A percentile compares a stretch with the other conserved stretches of the same genome.
phyloP scores from a whole-genome alignment of 805 yeast species.

The Candida fluviatilis region DNA sequence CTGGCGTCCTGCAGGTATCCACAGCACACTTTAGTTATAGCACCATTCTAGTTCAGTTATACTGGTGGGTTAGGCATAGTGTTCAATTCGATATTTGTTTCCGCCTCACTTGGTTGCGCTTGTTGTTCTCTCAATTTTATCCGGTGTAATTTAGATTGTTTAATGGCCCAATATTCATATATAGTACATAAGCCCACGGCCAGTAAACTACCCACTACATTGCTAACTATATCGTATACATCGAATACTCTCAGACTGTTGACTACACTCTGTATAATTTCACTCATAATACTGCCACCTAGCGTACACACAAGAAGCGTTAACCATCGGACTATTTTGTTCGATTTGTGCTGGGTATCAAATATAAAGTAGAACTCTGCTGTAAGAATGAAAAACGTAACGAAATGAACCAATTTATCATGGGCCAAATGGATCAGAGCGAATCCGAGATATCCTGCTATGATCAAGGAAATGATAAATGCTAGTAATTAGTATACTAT shows the following conservation, averaged over 20 bases:
- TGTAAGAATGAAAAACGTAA: constrained; percentile 44
- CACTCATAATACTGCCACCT: constrained; percentile 47
- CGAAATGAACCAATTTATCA: constrained; percentile 51
- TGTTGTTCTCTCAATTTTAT: constrained; percentile 1
- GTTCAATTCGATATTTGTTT: too few relatives aligned
- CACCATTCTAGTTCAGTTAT: too few relatives aligned
- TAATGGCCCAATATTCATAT: constrained; percentile 4
- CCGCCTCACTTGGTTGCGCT: not conserved
- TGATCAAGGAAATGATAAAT: constrained; percentile 20
- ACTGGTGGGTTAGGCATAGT: too few relatives aligned
- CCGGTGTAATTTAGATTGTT: not conserved
- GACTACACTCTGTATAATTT: constrained; percentile 43
- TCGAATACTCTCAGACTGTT: constrained; percentile 49
- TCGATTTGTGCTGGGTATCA: constrained; percentile 28
- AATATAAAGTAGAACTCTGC: constrained; percentile 44
- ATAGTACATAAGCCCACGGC: constrained; percentile 17
- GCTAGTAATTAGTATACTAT: constrained; percentile 15
- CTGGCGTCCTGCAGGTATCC: too few relatives aligned
- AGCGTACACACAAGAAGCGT: constrained; percentile 44
- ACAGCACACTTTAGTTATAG: too few relatives aligned
- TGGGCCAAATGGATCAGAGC: constrained; percentile 42
- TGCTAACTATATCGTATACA: constrained; percentile 38
- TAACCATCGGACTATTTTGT: constrained; percentile 26
- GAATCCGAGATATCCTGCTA: constrained; percentile 47
- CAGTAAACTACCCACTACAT: constrained; percentile 26